Evolutionary conservation across 2,329 filamentous ascomycete species (phyloP), one percentile per base, ranked within the genome.

Genomic region (Magnaporthiopsis rhizophila): DNA sequence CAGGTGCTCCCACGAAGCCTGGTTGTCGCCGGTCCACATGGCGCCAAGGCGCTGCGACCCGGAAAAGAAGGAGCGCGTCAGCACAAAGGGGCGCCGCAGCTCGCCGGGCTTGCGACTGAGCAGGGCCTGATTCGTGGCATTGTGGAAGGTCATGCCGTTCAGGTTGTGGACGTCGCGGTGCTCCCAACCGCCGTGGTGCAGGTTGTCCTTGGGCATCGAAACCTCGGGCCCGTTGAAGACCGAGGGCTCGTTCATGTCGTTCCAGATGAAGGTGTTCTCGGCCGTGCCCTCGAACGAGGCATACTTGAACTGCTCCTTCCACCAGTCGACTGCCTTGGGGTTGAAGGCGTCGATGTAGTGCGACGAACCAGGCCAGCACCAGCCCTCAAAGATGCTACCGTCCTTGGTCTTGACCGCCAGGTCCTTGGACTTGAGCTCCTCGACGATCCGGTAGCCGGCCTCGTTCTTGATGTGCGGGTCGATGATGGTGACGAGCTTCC

Each of bases 21-120:
- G 90, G 78, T 99, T 99, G 74, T 99, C 95, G 66, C 95, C 95
- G 26, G 95, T 99, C 95, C 95, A 99, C 93, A 97, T 97, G 65
- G 95, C 94, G 67, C 92, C 91, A 58, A 91, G 80, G 65, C 94
- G 88, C 78, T 99, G 95, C 64, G 90, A 92, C 50, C 95, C 95
- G 15, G 94, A 86, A 74, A 89, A 99, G 80, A 96, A 99, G 0
- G 93, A 90, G 38, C 95, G 89, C 1, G 95, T 99, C 62, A 99
- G 84, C 13, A 97, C 86, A 73, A 99, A 99, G 0, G 95, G 95
- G 6, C 95, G 89, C 45, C 89, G 87, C 34, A 89, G 78, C 76
- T 96, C 92, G 63, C 91, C 92, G 76, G 92, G 90, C 78, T 95
- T 92, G 69, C 95, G 91, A 64, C 90, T 87, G 36, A 93, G 77